Evolutionary conservation across 2,329 filamentous ascomycete genomes (phyloP).

Genomic region (Cyclaneusma minus): DNA sequence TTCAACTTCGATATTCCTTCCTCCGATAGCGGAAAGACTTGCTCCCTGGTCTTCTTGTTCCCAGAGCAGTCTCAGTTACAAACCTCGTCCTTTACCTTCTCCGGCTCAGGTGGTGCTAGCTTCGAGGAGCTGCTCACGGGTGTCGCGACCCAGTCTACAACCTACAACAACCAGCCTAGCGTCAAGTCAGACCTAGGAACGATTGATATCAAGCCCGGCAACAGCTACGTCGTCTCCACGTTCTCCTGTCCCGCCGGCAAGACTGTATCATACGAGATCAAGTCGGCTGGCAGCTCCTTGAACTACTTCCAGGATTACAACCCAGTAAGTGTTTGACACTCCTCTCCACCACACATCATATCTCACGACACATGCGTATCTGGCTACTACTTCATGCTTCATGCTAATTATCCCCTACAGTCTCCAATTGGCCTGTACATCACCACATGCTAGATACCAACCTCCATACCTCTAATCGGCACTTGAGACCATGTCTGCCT

Average conservation of each 20-base stretch:
- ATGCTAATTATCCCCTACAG: too few relatives aligned
- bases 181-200: conserved; percentile 27
- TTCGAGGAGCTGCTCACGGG: conserved; percentile 30
- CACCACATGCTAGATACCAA: conserved; percentile 9
- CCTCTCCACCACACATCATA: too few relatives aligned
- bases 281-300: conserved; percentile 32
- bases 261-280: conserved; percentile 35
- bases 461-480: too few relatives aligned
- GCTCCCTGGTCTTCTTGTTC: conserved; percentile 50
- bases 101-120: conserved; percentile 34
- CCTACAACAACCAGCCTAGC: conserved; percentile 34
- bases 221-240: conserved; percentile 34
- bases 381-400: too few relatives aligned
- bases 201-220: conserved; percentile 32
- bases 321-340: too few relatives aligned
- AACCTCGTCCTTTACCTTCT: conserved; percentile 41
- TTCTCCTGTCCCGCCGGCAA: conserved; percentile 38
- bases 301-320: conserved; percentile 52
- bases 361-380: too few relatives aligned
- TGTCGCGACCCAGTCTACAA: conserved; percentile 31
- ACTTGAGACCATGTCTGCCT: too few relatives aligned
- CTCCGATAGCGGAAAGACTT: conserved; percentile 37
- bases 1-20: conserved; percentile 55
- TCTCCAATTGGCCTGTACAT: conserved; percentile 26
- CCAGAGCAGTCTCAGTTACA: conserved; percentile 39